Base-by-base conservation (phyloP, 2,329 filamentous ascomycete species). In the Diaporthe sp. region DNA sequence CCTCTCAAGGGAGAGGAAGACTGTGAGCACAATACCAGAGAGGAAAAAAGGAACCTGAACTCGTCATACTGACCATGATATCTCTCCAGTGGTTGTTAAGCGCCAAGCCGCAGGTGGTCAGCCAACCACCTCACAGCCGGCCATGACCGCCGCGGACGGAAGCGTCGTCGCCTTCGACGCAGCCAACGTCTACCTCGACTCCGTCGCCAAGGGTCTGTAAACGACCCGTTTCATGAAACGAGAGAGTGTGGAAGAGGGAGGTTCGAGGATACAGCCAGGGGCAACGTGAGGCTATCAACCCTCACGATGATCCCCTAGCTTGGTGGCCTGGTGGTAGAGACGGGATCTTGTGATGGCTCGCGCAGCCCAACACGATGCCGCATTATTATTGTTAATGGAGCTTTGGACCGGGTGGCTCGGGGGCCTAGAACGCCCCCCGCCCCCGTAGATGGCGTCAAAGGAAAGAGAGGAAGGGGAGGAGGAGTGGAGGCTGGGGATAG, bases 121-220 rank as follows among this genome's bases (percentile, higher is more conserved):
- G 77, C 42, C 81, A 84, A 74, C 80, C 84, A 44, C 84, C 85
- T 78, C 83, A 84, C 72, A 79, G 28, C 80, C 87, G 20, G 83
- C 88, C 81, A 90, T 90, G 88, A 84, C 85, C 51, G 84, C 87
- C 76, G 78, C 79, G 28, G 77, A 81, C 51, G 88, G 88, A 79
- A 85, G 87, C 61, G 82, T 89, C 76, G 78, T 90, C 28, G 79
- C 83, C 39, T 90, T 89, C 78, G 81, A 88, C 79, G 13, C 86
- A 22, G 78, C 81, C 39, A 82, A 82, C 17, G 88, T 90, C 78
- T 82, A 86, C 82, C 82, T 86, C 76, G 84, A 83, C 77, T 82
- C 83, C 71, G 81, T 79, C 71, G 82, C 81, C 37, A 81, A 81
- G 53, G 86, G 84, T 72, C 68, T 84, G 76, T 87, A 83, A 83